Percentiles rank a stretch among this genome's conserved stretches.
Conservation (phyloP, 345 rosid species). For the Orychophragmus violaceus region DNA sequence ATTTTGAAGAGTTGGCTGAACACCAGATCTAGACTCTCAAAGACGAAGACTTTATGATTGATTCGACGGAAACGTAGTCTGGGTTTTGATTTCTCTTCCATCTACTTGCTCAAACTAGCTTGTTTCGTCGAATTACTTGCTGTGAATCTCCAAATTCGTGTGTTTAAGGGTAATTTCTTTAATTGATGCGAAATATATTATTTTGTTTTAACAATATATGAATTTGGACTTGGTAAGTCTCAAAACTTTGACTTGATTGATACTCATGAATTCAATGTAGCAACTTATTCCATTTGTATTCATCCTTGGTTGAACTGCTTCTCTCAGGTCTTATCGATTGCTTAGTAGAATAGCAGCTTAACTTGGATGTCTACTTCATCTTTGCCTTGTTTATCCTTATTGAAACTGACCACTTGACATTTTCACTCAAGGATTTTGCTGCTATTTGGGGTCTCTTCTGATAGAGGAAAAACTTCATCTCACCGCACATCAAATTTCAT, state of each 20-base stretch:
- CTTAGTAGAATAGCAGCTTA: background rate
- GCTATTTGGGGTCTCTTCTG: background rate
- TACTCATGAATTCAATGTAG: background rate
- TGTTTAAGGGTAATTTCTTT: background rate
- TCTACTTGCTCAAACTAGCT: too few species aligned
- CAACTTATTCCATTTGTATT: background rate
- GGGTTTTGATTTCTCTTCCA: background rate
- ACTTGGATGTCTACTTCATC: background rate
- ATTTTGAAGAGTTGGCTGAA: constrained; percentile 6
- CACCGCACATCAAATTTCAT: background rate
- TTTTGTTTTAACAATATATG: background rate
- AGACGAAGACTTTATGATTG: background rate
- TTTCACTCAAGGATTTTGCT: background rate
- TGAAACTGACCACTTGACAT: background rate
- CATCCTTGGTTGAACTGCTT: too few species aligned
- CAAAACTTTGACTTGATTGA: constrained; percentile 4
- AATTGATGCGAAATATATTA: too few species aligned
- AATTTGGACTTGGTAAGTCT: background rate
- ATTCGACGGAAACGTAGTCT: background rate
- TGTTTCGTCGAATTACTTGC: background rate
- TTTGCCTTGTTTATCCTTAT: background rate
- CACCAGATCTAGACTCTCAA: constrained; percentile 11
- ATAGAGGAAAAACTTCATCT: too few species aligned
- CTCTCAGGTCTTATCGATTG: too few species aligned
- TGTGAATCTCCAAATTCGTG: background rate